Conservation (phyloP, 78 protist genomes). For the Guillardia theta region DNA sequence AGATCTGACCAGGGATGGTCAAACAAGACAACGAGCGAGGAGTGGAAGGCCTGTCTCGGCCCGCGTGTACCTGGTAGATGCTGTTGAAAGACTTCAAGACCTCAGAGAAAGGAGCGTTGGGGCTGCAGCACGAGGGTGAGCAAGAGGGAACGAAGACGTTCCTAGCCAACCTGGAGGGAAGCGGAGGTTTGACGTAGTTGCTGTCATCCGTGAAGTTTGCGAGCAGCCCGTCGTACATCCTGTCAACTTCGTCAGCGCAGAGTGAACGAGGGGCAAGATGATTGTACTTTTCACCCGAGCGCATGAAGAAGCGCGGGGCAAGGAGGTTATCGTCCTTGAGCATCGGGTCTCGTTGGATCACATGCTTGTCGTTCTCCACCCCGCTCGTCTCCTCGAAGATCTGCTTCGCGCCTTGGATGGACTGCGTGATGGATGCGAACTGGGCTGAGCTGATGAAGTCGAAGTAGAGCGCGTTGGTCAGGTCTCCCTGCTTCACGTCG, state of each 20-base stretch:
- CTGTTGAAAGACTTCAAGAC: no score
- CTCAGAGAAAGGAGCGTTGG: not conserved
- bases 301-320: not conserved
- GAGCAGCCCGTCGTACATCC: not conserved
- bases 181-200: no score
- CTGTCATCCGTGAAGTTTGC: not conserved
- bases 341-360: not conserved
- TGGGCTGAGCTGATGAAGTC: constrained; percentile 41
- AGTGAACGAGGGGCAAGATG: no score
- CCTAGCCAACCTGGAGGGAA: not conserved
- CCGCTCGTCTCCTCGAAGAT: constrained; percentile 13
- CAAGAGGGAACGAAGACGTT: not conserved
- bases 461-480: constrained; percentile 12
- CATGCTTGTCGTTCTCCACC: not conserved
- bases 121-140: not conserved
- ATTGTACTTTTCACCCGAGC: not conserved
- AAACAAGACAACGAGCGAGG: not conserved
- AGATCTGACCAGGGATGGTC: not conserved
- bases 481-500: constrained; percentile 38
- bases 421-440: not conserved
- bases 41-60: not conserved
- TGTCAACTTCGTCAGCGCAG: no score
- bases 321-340: not conserved
- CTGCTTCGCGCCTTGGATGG: not conserved
- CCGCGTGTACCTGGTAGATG: no score